Percentiles rank a stretch among this genome's conserved stretches.
Conservation (phyloP, 768 basidiomycete genomes). For the Kwoniella sp. region DNA sequence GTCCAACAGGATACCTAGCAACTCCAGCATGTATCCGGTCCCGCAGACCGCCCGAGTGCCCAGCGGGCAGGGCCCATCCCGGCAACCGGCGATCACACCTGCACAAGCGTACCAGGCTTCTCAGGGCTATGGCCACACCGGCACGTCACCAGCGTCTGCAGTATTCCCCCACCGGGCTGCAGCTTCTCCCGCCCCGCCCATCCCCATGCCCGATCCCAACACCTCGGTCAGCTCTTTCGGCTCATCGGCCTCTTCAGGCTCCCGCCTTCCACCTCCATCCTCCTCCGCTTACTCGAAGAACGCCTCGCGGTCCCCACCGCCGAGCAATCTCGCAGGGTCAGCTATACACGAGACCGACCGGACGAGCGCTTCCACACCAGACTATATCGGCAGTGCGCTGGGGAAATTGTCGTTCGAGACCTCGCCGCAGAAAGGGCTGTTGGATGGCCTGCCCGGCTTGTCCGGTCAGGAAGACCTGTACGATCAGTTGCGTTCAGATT, state of each 20-base stretch:
- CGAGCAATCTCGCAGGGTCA: background rate
- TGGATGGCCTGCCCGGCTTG: slow-evolving; percentile 7
- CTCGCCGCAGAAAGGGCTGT: slow-evolving; percentile 7
- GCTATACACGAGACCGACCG: slow-evolving; percentile 8
- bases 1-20: slow-evolving; percentile 17
- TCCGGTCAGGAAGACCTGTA: background rate
- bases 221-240: slow-evolving; percentile 9
- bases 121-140: slow-evolving; percentile 12
- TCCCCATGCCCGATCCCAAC: slow-evolving; percentile 7
- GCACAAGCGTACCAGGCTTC: slow-evolving; percentile 28
- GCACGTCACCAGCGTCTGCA: slow-evolving; percentile 21
- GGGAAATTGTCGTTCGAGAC: slow-evolving; percentile 17
- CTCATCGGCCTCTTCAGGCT: background rate
- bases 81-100: slow-evolving; percentile 11
- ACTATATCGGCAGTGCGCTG: slow-evolving; percentile 11
- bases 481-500: slow-evolving; percentile 4
- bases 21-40: background rate
- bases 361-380: background rate
- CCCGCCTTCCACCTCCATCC: slow-evolving; percentile 4
- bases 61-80: slow-evolving; percentile 1
- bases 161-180: slow-evolving; percentile 29
- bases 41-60: slow-evolving; percentile 4
- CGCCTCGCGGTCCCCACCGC: slow-evolving; percentile 2
- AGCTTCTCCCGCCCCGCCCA: slow-evolving; percentile 15
- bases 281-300: slow-evolving; percentile 11